Base-by-base conservation (phyloP, 2,329 filamentous ascomycete genomes). In the Parasarocladium wereldwijsianum region DNA sequence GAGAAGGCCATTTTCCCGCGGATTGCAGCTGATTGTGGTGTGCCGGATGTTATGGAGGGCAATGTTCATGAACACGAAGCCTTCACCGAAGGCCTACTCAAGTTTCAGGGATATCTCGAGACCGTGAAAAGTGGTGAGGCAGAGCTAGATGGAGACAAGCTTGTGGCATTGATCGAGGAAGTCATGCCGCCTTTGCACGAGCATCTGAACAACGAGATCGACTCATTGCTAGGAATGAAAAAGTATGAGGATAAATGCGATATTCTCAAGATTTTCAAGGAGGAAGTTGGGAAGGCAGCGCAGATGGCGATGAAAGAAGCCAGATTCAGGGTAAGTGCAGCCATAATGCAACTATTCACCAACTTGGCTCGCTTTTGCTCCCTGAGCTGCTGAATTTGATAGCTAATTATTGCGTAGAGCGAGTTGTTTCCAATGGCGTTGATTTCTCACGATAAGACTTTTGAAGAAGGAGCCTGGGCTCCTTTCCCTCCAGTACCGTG, bases 11-110 rank as follows among this genome's bases (percentile, higher is more conserved):
- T 58, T 23, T 62, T 63, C 35, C 52, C 55, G 0, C 40, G 41
- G 3, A 44, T 61, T 8, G 51, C 59, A 34, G 34, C 40, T 20
- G 32, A 53, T 14, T 36, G 46, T 4, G 54, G 49, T 0, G 45
- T 50, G 8, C 38, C 42, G 22, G 52, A 51, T 1, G 35, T 58
- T 15, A 60, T 61, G 55, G 52, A 55, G 10, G 39, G 34, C 25
- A 62, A 57, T 35, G 41, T 60, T 3, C 47, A 50, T 12, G 56
- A 63, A 31, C 58, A 62, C 35, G 41, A 46, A 7, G 40, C 42
- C 1, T 62, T 63, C 33, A 44, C 51, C 11, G 39, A 38, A 1
- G 55, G 56, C 0, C 32, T 62, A 3, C 39, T 46, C 1, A 29
- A 12, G 7, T 25, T 17, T 15, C 14, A 23, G n/a, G 34, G 26